Evolutionary conservation across 305 asterid species (phyloP).

Genomic region (Fraxinus sp.): DNA sequence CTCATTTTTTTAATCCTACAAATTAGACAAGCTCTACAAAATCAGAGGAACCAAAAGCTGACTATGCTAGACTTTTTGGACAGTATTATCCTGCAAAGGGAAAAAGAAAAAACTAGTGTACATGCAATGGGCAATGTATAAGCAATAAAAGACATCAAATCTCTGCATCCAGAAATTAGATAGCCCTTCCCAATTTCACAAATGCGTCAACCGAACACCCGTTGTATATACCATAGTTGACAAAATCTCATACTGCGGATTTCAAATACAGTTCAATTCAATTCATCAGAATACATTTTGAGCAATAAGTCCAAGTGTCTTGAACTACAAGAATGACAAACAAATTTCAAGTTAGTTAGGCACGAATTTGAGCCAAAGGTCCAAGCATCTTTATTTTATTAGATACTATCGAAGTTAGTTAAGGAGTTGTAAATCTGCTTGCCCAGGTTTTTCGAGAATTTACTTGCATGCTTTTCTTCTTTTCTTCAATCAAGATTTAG

Average conservation of each 20-base stretch:
- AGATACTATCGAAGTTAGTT: not conserved
- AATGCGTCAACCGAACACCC: not conserved
- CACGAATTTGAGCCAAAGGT: not conserved
- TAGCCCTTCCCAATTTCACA: not conserved
- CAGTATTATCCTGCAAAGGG: not conserved
- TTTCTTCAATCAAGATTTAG: not conserved
- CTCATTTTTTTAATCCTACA: not conserved
- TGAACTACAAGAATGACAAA: not conserved
- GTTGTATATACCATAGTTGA: not conserved
- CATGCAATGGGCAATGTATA: not conserved
- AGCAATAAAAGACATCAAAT: not conserved
- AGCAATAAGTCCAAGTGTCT: not conserved
- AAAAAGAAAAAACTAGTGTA: not conserved
- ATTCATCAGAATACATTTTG: not conserved
- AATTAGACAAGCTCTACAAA: conserved; percentile 8
- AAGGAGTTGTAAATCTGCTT: not conserved
- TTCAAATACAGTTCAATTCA: conserved; percentile 9
- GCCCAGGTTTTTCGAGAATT: not conserved
- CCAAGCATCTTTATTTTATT: not conserved
- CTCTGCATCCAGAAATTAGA: not conserved
- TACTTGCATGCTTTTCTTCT: not conserved
- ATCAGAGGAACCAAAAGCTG: not conserved
- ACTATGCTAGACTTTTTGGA: conserved; percentile 5
- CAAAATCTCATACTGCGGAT: not conserved
- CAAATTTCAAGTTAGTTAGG: not conserved